These are phyloP conservation scores for Thelonectria blattea DNA, from an alignment of 2,329 filamentous ascomycete genomes.

Conservation along the genomic window DNA sequence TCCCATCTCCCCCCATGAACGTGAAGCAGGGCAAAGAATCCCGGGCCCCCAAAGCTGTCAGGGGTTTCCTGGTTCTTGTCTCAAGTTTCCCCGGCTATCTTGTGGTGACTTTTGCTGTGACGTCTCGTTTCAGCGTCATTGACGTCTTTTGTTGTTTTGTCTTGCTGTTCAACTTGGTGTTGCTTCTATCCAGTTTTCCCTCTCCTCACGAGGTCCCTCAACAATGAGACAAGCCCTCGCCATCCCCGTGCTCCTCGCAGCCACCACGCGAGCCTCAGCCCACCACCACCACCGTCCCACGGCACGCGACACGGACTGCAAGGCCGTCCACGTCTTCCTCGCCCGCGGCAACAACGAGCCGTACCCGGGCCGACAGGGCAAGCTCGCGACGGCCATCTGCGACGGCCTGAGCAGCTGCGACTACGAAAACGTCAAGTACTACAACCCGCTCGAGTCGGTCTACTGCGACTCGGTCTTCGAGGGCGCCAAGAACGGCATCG, in stretches of 20 bases:
- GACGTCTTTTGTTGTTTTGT: neutral
- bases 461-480: conserved; percentile 47
- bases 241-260: conserved; percentile 16
- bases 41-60: neutral
- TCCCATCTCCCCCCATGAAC: neutral
- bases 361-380: conserved; percentile 40
- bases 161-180: neutral
- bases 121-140: neutral
- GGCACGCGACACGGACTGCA: conserved; percentile 27
- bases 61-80: neutral
- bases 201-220: neutral
- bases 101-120: neutral
- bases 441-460: conserved; percentile 37
- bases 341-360: conserved; percentile 40
- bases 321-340: conserved; percentile 40
- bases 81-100: neutral
- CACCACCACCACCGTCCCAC: neutral
- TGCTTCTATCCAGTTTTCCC: neutral
- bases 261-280: conserved; percentile 1
- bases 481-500: conserved; percentile 43
- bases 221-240: conserved; percentile 14
- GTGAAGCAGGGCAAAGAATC: neutral
- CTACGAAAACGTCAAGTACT: conserved; percentile 43
- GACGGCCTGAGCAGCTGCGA: conserved; percentile 37
- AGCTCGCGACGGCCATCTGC: conserved; percentile 39